phyloP scores from a whole-genome alignment of 257 asterid genomes.

The Sherardia arvensis region DNA sequence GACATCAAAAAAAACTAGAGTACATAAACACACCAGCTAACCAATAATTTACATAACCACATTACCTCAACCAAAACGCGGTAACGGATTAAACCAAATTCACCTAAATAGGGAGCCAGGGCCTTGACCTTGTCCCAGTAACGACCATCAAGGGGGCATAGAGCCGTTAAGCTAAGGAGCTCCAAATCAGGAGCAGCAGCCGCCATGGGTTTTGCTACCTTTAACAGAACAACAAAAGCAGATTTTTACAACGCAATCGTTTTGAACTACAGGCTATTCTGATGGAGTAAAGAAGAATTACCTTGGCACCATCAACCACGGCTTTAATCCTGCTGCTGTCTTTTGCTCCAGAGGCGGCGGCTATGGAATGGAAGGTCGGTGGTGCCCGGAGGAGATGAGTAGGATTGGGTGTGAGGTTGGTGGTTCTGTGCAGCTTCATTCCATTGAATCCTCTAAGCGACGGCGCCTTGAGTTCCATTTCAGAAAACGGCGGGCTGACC shows the following conservation, averaged over 20 bases:
- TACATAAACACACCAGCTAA: neutral
- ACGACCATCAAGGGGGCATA: conserved; percentile 91
- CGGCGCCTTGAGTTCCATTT: neutral
- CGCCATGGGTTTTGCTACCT: neutral
- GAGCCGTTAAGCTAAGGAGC: conserved; percentile 49
- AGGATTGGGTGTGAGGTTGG: neutral
- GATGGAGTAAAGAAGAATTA: neutral
- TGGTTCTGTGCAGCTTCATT: neutral
- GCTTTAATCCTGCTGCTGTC: neutral
- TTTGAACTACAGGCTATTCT: neutral
- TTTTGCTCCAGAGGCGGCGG: neutral
- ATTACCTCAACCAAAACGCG: conserved; percentile 86
- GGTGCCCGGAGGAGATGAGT: neutral
- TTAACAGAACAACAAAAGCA: neutral
- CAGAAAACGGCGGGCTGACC: neutral
- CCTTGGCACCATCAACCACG: neutral
- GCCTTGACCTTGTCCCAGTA: conserved; percentile 85
- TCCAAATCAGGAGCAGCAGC: conserved; percentile 22
- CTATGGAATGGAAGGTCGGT: neutral
- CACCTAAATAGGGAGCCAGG: conserved; percentile 68
- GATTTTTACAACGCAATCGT: neutral
- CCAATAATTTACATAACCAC: neutral
- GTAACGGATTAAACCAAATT: conserved; percentile 70
- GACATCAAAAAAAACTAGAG: neutral
- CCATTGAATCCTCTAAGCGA: neutral